Percentiles rank a stretch among this genome's conserved stretches.
Evolutionary conservation across 2,329 filamentous ascomycete genomes (phyloP).

Genomic region (Hypomyces rosellus): DNA sequence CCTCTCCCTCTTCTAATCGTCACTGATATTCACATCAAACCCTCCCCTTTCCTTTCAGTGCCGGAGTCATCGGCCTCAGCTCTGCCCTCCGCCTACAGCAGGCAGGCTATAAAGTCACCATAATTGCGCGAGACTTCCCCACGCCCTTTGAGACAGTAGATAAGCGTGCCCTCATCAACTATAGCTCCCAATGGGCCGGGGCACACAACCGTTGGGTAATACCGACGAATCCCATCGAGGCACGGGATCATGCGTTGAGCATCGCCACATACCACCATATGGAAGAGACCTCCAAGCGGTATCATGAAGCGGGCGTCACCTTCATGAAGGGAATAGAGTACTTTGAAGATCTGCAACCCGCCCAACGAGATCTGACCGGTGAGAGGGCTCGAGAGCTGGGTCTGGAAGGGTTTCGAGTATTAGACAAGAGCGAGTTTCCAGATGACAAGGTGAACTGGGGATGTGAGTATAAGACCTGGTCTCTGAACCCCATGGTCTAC

Average conservation of each 20-base stretch:
- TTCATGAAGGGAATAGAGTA: slow-evolving; percentile 44
- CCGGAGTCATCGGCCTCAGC: slow-evolving; percentile 44
- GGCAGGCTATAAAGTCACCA: slow-evolving; percentile 33
- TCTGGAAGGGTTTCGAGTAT: slow-evolving; percentile 31
- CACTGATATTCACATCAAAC: background rate
- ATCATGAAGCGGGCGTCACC: slow-evolving; percentile 38
- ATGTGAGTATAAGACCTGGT: slow-evolving; percentile 43
- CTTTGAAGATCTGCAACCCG: slow-evolving; percentile 34
- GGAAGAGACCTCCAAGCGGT: slow-evolving; percentile 22
- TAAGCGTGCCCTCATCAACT: slow-evolving; percentile 36
- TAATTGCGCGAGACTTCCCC: slow-evolving; percentile 42
- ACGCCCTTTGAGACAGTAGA: slow-evolving; percentile 40
- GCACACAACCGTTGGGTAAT: slow-evolving; percentile 44
- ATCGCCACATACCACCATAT: slow-evolving; percentile 38
- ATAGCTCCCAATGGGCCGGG: slow-evolving; percentile 46
- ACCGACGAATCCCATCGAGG: slow-evolving; percentile 22
- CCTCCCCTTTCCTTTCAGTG: slow-evolving; percentile 24
- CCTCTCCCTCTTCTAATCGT: background rate
- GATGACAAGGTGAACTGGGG: slow-evolving; percentile 31
- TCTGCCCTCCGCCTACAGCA: slow-evolving; percentile 36
- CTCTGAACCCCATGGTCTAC: slow-evolving; percentile 47
- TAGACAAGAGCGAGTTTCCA: slow-evolving; percentile 30
- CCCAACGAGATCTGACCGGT: slow-evolving; percentile 29
- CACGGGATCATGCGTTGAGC: slow-evolving; percentile 38
- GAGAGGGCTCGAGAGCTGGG: slow-evolving; percentile 14